Percentiles rank a stretch among this genome's conserved stretches.
Conservation (phyloP, 495 filamentous ascomycete species). For the Aspergillus affinis region DNA sequence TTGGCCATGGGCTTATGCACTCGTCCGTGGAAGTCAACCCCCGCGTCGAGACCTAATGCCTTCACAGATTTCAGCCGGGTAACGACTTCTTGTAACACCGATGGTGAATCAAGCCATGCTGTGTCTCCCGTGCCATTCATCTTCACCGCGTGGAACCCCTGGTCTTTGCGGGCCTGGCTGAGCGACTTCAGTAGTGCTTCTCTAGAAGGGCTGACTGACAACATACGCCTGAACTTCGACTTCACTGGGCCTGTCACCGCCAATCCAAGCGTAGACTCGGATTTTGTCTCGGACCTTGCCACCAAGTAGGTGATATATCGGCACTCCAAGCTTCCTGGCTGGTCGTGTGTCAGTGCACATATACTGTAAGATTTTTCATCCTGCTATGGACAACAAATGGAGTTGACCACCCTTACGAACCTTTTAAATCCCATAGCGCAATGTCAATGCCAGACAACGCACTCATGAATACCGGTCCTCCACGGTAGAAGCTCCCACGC, state of each 20-base stretch:
- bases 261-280: slow-evolving; percentile 79
- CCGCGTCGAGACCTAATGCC: slow-evolving; percentile 65
- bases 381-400: not conserved
- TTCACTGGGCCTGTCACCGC: slow-evolving; percentile 70
- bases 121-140: slow-evolving; percentile 81
- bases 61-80: slow-evolving; percentile 68
- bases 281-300: slow-evolving; percentile 70
- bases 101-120: slow-evolving; percentile 73
- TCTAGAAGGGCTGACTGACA: not conserved
- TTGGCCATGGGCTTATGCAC: slow-evolving; percentile 79
- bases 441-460: slow-evolving; percentile 75
- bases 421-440: slow-evolving; percentile 74
- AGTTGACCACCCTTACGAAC: slow-evolving; percentile 6
- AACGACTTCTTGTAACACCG: slow-evolving; percentile 56
- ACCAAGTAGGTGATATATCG: slow-evolving; percentile 69
- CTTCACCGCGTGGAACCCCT: slow-evolving; percentile 71
- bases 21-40: slow-evolving; percentile 74
- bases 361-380: not conserved
- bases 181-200: slow-evolving; percentile 21
- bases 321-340: slow-evolving; percentile 53
- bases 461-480: slow-evolving; percentile 76
- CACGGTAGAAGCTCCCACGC: slow-evolving; percentile 72
- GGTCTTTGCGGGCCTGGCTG: slow-evolving; percentile 59
- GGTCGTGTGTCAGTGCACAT: not conserved
- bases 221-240: slow-evolving; percentile 42